Percentiles rank a stretch among this genome's conserved stretches.
Conservation (phyloP, 1,284 basidiomycete genomes). For the Rhizoctonia solani region DNA sequence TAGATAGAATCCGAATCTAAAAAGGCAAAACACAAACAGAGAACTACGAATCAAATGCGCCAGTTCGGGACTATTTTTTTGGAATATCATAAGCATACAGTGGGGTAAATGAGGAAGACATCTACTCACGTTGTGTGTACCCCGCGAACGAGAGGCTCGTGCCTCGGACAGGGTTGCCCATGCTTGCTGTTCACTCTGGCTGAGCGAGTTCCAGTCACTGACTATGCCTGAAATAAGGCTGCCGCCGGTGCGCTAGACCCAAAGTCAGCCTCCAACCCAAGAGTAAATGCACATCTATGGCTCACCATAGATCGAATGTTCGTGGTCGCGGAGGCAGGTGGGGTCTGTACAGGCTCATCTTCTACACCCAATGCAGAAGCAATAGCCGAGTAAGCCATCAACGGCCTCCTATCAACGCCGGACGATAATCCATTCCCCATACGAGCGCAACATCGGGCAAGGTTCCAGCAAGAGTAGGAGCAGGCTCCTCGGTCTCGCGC, state of each 20-base stretch:
- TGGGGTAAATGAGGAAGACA: not conserved
- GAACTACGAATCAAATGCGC: not conserved
- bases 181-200: slow-evolving; percentile 27
- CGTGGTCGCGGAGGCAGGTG: not conserved
- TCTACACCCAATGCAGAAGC: slow-evolving; percentile 10
- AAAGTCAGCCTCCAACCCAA: not conserved
- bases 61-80: not conserved
- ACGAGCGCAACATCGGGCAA: slow-evolving; percentile 20
- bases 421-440: slow-evolving; percentile 18
- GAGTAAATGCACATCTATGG: not conserved
- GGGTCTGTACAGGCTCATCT: slow-evolving; percentile 13
- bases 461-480: not conserved
- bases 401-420: not conserved
- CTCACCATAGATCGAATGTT: slow-evolving; percentile 31
- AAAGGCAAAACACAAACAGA: too few relatives aligned
- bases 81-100: not conserved
- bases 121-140: slow-evolving; percentile 6
- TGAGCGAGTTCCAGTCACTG: slow-evolving; percentile 30
- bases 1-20: too few relatives aligned
- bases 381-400: not conserved
- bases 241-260: slow-evolving; percentile 10
- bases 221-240: slow-evolving; percentile 28
- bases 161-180: slow-evolving; percentile 29
- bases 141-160: slow-evolving; percentile 1
- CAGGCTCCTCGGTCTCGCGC: not conserved